These are phyloP conservation scores for Prunus armeniaca DNA, from an alignment of 306 rosid genomes.

Conservation along the genomic window DNA sequence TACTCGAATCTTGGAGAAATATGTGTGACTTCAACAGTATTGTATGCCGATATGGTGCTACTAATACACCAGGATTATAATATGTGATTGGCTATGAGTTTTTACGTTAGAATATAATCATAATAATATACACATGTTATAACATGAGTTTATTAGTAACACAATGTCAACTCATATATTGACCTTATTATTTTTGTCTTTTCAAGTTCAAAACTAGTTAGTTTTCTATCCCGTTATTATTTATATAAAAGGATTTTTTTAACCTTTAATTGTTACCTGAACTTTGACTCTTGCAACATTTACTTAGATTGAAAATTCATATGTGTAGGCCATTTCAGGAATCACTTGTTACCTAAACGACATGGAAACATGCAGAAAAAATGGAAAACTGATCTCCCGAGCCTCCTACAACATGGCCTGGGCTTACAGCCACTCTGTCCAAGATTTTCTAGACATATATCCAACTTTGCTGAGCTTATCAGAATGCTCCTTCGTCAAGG, in stretches of 20 bases:
- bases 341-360: conserved; percentile 35
- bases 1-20: too few relatives aligned
- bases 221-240: too few relatives aligned
- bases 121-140: too few relatives aligned
- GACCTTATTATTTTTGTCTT: background rate
- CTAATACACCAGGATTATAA: too few relatives aligned
- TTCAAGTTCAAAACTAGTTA: background rate
- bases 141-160: background rate
- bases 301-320: background rate
- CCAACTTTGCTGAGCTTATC: conserved; percentile 58
- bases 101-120: too few relatives aligned
- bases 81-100: too few relatives aligned
- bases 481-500: conserved; percentile 48
- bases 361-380: conserved; percentile 35
- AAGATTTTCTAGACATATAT: conserved; percentile 53
- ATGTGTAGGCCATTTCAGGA: conserved; percentile 40
- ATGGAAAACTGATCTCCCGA: conserved; percentile 44
- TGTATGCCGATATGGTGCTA: too few relatives aligned
- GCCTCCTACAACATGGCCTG: conserved; percentile 48
- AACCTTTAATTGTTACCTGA: too few relatives aligned
- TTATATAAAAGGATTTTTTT: too few relatives aligned
- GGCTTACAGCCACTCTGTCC: conserved; percentile 56
- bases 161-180: background rate
- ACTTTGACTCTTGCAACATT: too few relatives aligned
- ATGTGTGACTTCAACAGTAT: too few relatives aligned